Evolutionary conservation across 768 basidiomycete species (phyloP), one percentile per base, ranked within the genome.

Genomic region (Leucocoprinus birnbaumii): DNA sequence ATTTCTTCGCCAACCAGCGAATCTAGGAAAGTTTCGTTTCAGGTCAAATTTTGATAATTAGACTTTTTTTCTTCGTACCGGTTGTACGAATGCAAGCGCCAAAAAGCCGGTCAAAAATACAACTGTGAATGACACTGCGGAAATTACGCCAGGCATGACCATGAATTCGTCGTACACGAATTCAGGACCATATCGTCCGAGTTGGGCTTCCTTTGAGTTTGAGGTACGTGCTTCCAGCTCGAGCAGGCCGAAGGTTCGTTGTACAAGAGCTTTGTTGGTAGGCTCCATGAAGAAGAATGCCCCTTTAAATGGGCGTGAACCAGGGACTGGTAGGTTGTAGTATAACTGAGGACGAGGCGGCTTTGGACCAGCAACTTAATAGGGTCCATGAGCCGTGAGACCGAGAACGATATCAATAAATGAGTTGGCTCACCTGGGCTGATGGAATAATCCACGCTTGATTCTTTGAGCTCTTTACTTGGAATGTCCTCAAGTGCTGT

Each of bases 81-180:
- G 75, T 41, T 67, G 62, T 43, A 79, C 58, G 40, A 70, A 50
- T 24, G 61, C 60, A 42, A 80, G 53, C 14, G 73, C 31, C 6
- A 65, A 56, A 22, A 74, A 57, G 8, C 67, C 73, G 27, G 77
- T 24, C 26, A 42, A 3, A 19, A 48, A 55, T 11, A 71, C 60
- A 11, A 78, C 47, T 10, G 47, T 55, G 21, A 35, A 48, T 16
- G 64, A 63, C 8, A 75, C 38, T n/a, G 77, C 73, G 11, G 75
- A 52, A 1, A 78, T 11, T 4, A 78, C 43, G 11, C 80, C 74
- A n/a, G 71, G 62, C 3, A 83, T 3, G 21, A 64, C 66, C 59
- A 80, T 18, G 55, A 88, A 87, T 67, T 95, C 93, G 48, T 85
- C 83, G 66, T 94, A 96, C 43, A 72, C 72, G 74, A 97, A 93